phyloP scores from a whole-genome alignment of 495 filamentous ascomycete genomes.

The Talaromyces liani region DNA sequence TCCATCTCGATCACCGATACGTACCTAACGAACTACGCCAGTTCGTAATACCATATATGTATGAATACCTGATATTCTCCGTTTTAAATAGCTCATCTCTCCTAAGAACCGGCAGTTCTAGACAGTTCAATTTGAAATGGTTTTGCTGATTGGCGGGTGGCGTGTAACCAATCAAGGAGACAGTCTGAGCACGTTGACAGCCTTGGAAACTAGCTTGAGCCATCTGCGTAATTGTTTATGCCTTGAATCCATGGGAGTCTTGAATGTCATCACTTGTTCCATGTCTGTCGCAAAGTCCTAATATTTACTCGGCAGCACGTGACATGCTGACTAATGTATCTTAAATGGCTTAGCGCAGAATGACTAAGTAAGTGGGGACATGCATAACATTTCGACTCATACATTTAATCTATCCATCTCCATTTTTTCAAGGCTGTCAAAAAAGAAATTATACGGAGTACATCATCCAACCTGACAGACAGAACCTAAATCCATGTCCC shows the following conservation, averaged over 20 bases:
- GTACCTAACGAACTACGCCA: background rate
- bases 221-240: background rate
- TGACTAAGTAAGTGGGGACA: background rate
- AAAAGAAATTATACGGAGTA: background rate
- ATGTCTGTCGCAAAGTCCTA: background rate
- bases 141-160: background rate
- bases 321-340: background rate
- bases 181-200: background rate
- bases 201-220: background rate
- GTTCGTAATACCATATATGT: background rate
- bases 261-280: background rate
- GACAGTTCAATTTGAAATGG: background rate
- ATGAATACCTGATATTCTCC: slow-evolving; percentile 5
- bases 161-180: background rate
- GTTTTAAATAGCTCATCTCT: background rate
- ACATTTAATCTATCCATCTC: background rate
- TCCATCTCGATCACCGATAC: background rate
- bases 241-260: background rate
- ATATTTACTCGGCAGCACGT: background rate
- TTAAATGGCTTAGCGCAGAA: background rate
- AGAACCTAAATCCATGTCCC: slow-evolving; percentile 26
- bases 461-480: background rate
- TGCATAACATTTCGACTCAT: background rate
- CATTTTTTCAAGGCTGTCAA: background rate
- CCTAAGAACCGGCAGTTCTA: background rate